Conservation (phyloP, 768 basidiomycete species). For the Lentinula lateritia region DNA sequence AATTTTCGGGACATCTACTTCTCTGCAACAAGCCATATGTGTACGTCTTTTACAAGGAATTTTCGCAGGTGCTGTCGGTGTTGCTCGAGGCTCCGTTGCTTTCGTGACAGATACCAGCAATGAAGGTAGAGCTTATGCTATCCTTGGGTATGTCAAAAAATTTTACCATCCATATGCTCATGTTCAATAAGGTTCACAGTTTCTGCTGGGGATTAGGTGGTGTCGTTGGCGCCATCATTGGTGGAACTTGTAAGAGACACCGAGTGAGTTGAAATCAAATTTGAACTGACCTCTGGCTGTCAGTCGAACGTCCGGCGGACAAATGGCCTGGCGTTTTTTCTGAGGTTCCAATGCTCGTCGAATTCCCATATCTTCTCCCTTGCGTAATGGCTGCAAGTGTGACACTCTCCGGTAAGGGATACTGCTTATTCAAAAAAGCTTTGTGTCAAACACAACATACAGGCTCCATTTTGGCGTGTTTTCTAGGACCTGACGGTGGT, state of each 20-base stretch:
- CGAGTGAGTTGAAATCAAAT: not conserved
- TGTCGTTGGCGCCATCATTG: conserved; percentile 83
- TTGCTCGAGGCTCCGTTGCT: conserved; percentile 83
- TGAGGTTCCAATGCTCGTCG: conserved; percentile 58
- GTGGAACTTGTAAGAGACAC: conserved; percentile 56
- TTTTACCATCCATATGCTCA: not conserved
- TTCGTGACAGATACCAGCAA: conserved; percentile 89
- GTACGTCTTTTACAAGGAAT: conserved; percentile 88
- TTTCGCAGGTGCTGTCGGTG: conserved; percentile 92
- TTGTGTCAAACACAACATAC: conserved; percentile 3
- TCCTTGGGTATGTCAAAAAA: conserved; percentile 57
- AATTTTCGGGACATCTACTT: conserved; percentile 71
- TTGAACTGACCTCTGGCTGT: conserved; percentile 11
- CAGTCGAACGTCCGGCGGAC: conserved; percentile 77
- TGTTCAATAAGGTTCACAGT: conserved; percentile 26
- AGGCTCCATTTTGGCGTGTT: conserved; percentile 87
- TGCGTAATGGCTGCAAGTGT: conserved; percentile 73
- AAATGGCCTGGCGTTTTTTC: conserved; percentile 83
- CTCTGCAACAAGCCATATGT: conserved; percentile 74
- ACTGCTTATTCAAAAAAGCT: not conserved
- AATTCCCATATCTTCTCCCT: conserved; percentile 89
- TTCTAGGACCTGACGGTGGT: conserved; percentile 89
- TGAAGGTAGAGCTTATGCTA: conserved; percentile 92
- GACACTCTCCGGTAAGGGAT: conserved; percentile 57
- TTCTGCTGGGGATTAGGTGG: conserved; percentile 98